Base-by-base conservation (phyloP, 163 green algal genomes). In the Volvox carteri region DNA sequence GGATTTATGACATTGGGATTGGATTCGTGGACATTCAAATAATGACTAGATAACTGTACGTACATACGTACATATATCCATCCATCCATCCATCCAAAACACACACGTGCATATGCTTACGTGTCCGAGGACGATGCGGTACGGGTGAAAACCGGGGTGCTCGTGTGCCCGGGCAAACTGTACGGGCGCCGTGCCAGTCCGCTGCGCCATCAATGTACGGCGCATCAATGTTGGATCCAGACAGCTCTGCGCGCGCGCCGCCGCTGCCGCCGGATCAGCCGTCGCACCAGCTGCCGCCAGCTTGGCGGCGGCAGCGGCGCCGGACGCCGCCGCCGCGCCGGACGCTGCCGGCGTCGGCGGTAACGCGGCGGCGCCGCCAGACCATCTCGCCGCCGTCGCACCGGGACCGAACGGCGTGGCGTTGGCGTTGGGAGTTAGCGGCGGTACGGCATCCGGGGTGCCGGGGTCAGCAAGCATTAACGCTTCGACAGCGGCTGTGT, bases 81-180 rank as follows among this genome's bases (percentile, higher is more conserved):
- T 60, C 50, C 50, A 16, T 60, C 14, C 50, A 16, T 60, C 50
- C 50, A 16, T 60, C 50, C 50, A 25, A 11, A 30, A 7, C 54
- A 4, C 78, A 23, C 78, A 35, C 52, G 48, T 23, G 2, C 6
- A 39, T 39, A 77, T 91, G 78, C 92, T 91, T 68, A 96, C 95
- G 70, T 98, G 95, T 6, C 93, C 95, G 44, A 99, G 94, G 37
- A 99, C 88, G 58, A 98, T 93, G 23, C 98, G 91, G 93, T 99
- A 99, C 33, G 97, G 97, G 91, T 97, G 93, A 78, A 90, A 93
- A 42, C 94, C 94, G 33, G 88, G 92, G 84, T 95, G 94, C 41
- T 93, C 81, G 67, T 95, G 92, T 60, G 68, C 62, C 73, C 67
- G 75, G 44, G 68, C 68, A 62, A 91, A 90, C n/a, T 76, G 35